Conservation (phyloP, 495 filamentous ascomycete genomes). For the Penicillium paradoxum region DNA sequence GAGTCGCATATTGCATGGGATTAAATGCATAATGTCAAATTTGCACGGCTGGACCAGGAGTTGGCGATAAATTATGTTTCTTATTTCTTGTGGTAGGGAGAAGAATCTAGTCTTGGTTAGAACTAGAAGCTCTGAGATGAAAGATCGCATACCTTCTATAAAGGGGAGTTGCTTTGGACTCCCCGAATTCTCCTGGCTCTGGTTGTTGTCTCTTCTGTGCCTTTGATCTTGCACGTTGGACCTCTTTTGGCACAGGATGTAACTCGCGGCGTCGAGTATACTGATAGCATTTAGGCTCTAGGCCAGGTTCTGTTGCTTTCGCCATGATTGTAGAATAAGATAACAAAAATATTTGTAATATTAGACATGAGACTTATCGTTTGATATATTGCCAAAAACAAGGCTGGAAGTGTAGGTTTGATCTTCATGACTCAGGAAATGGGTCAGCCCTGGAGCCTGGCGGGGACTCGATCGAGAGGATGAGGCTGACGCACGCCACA, state of each 20-base stretch:
- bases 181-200: not conserved
- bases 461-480: not conserved
- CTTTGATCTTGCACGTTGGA: not conserved
- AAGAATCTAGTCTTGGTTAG: slow-evolving; percentile 13
- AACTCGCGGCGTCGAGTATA: not conserved
- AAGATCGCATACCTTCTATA: not conserved
- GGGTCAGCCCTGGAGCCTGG: too few relatives aligned
- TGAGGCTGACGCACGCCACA: not conserved
- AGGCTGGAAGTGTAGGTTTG: too few relatives aligned
- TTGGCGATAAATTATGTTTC: slow-evolving; percentile 18
- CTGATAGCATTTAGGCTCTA: not conserved
- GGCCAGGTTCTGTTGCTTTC: not conserved
- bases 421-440: too few relatives aligned
- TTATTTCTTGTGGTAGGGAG: slow-evolving; percentile 21
- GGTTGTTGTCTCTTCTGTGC: not conserved
- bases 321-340: not conserved
- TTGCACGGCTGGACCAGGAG: slow-evolving; percentile 28
- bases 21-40: slow-evolving; percentile 13
- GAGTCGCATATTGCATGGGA: not conserved
- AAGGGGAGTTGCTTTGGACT: not conserved
- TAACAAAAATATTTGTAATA: not conserved
- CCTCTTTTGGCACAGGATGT: not conserved
- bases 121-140: not conserved
- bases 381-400: too few relatives aligned
- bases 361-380: too few relatives aligned